Conservation (phyloP, 1,284 basidiomycete species). For the Puccinia triticina region DNA sequence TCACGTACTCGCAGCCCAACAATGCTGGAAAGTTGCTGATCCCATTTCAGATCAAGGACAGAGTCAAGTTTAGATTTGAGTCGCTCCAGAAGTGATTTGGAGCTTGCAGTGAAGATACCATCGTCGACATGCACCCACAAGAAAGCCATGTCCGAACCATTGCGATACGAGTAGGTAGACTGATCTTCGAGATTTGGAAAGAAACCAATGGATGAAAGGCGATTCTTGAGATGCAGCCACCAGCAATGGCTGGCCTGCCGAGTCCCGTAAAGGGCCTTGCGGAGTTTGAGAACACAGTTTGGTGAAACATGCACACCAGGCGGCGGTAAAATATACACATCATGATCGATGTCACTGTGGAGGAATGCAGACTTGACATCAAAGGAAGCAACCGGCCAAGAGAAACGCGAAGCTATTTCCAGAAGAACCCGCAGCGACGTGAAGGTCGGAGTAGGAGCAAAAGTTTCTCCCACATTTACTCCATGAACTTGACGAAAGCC, state of each 20-base stretch:
- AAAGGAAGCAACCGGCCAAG: slow-evolving; percentile 8
- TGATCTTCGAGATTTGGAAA: not conserved
- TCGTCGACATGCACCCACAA: not conserved
- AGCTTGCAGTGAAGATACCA: no score
- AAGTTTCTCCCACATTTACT: not conserved
- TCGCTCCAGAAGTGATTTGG: no score
- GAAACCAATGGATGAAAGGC: not conserved
- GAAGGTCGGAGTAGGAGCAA: slow-evolving; percentile 10
- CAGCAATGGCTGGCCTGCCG: not conserved
- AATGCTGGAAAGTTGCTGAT: no score
- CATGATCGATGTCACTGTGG: not conserved
- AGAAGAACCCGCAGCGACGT: not conserved
- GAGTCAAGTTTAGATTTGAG: no score
- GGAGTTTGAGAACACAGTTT: not conserved
- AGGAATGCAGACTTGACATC: not conserved
- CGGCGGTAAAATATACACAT: not conserved
- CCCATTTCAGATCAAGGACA: no score
- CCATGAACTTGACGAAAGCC: not conserved
- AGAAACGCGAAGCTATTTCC: not conserved
- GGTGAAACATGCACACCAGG: not conserved
- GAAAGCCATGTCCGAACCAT: not conserved
- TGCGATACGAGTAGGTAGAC: not conserved
- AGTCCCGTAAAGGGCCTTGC: not conserved
- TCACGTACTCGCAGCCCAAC: not conserved
- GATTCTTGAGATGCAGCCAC: not conserved